These are phyloP conservation scores for Thermoascus crustaceus DNA, from an alignment of 2,329 filamentous ascomycete genomes.

Conservation along the genomic window DNA sequence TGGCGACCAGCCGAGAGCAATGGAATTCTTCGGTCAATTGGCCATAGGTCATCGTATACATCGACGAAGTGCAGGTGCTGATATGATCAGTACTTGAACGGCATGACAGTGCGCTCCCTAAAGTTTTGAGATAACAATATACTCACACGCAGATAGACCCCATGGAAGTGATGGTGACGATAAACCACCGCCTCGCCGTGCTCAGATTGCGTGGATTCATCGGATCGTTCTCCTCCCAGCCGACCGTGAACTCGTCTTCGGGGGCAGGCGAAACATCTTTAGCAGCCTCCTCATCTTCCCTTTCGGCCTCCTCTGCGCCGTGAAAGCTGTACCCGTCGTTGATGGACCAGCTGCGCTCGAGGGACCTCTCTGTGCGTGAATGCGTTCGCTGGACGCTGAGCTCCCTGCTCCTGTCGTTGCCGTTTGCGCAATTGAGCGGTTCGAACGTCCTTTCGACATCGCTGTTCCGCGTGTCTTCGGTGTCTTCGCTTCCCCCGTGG, in stretches of 20 bases:
- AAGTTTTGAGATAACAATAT: constrained; percentile 1
- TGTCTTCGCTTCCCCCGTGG: constrained; percentile 2
- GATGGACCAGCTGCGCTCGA: constrained; percentile 28
- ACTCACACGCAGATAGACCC: constrained; percentile 79
- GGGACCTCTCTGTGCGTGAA: constrained; percentile 17
- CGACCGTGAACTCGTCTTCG: constrained; percentile 56
- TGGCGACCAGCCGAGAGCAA: constrained; percentile 62
- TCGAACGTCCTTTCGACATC: constrained; percentile 12
- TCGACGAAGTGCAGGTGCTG: constrained; percentile 76
- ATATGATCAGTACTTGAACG: constrained; percentile 3
- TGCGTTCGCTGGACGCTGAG: constrained; percentile 13
- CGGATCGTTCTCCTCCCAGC: constrained; percentile 68
- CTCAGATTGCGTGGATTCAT: constrained; percentile 64
- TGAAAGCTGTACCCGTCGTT: constrained; percentile 27
- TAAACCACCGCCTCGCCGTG: constrained; percentile 64
- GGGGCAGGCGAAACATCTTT: constrained; percentile 14
- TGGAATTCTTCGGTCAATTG: constrained; percentile 70
- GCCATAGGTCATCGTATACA: constrained; percentile 75
- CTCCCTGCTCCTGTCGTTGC: constrained; percentile 10
- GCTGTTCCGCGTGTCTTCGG: constrained; percentile 1
- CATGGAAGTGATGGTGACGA: constrained; percentile 64
- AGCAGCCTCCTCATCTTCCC: constrained; percentile 14
- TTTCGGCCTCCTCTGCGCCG: constrained; percentile 12
- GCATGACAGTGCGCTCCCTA: constrained; percentile 4
- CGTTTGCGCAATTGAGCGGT: constrained; percentile 14